A percentile compares a stretch with the other conserved stretches of the same genome.
These are phyloP conservation scores for Phellopilus nigrolimitatus DNA, from an alignment of 1,284 basidiomycete genomes.

Conservation along the genomic window DNA sequence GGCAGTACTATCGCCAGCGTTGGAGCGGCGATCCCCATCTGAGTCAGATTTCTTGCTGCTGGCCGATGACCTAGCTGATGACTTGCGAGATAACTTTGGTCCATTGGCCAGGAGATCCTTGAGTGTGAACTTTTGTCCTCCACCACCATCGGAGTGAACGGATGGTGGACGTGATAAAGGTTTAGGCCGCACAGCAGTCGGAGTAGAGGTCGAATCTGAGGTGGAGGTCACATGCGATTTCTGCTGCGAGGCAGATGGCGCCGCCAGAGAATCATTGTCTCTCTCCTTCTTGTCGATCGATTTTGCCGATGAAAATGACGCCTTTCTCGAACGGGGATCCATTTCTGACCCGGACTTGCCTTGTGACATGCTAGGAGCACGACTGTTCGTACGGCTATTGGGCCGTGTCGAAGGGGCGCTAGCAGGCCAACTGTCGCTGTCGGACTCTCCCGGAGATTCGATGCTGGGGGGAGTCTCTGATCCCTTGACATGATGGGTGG, in stretches of 20 bases:
- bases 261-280: neutral
- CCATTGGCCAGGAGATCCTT: constrained; percentile 71
- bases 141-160: constrained; percentile 49
- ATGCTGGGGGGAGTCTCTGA: constrained; percentile 35
- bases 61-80: constrained; percentile 63
- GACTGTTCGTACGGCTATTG: constrained; percentile 42
- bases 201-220: constrained; percentile 34
- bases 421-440: constrained; percentile 46
- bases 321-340: constrained; percentile 34
- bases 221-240: constrained; percentile 26
- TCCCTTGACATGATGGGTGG: constrained; percentile 29
- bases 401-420: constrained; percentile 60
- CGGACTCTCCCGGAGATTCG: constrained; percentile 41
- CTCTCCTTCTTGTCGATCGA: constrained; percentile 8
- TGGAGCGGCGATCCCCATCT: constrained; percentile 57
- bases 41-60: constrained; percentile 68
- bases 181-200: constrained; percentile 29
- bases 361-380: constrained; percentile 49
- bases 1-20: constrained; percentile 53
- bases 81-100: constrained; percentile 68
- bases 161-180: constrained; percentile 25
- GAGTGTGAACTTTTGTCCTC: constrained; percentile 73
- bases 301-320: constrained; percentile 15
- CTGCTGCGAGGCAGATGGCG: constrained; percentile 26
- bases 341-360: constrained; percentile 49